These are phyloP conservation scores for Cladophialophora chaetospira DNA, from an alignment of 2,329 filamentous ascomycete genomes.

Conservation along the genomic window DNA sequence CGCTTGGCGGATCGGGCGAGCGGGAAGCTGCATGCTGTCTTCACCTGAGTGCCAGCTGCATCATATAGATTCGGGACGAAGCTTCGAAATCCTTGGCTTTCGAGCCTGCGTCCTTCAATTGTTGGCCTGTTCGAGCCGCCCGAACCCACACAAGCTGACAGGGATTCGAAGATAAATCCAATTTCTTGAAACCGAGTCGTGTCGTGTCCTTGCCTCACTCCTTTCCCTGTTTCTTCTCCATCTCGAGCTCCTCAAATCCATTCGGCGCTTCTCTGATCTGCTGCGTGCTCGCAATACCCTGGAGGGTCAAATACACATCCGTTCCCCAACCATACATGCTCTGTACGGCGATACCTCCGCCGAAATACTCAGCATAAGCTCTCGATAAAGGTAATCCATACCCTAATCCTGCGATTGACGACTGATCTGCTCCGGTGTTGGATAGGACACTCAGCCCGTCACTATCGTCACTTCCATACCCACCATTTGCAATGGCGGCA, in stretches of 20 bases:
- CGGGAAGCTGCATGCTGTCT: constrained; percentile 48
- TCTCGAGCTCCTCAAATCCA: constrained; percentile 18
- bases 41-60: no score
- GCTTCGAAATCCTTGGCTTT: no score
- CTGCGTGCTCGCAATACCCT: constrained; percentile 58
- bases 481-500: constrained; percentile 38
- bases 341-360: constrained; percentile 91
- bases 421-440: constrained; percentile 68
- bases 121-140: no score
- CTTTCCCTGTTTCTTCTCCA: background rate
- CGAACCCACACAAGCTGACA: no score
- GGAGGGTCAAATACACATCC: constrained; percentile 65
- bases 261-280: constrained; percentile 19
- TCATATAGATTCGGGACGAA: no score
- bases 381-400: constrained; percentile 89
- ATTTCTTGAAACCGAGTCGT: no score
- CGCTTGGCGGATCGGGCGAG: constrained; percentile 48
- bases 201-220: background rate
- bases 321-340: constrained; percentile 91
- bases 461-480: constrained; percentile 52
- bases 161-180: no score
- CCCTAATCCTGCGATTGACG: constrained; percentile 87
- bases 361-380: constrained; percentile 97
- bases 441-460: constrained; percentile 77
- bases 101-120: no score